Conservation (phyloP, 2,329 filamentous ascomycete species). For the Boeremia lycopersici region DNA sequence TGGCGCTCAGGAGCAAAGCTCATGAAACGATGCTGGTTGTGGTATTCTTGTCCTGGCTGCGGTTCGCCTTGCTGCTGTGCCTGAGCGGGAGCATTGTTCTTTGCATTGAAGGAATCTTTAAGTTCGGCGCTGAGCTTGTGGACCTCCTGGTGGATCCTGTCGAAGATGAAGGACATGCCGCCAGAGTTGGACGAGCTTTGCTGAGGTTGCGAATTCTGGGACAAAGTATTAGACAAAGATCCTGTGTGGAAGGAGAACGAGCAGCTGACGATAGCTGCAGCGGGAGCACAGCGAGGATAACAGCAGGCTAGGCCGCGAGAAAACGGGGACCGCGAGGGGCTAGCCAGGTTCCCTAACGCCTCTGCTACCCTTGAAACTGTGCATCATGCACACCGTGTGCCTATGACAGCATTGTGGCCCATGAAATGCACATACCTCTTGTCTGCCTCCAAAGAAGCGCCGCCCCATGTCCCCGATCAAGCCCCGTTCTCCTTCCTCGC, state of each 20-base stretch:
- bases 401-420: constrained; percentile 27
- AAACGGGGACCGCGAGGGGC: constrained; percentile 15
- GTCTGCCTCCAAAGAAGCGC: constrained; percentile 48
- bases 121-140: constrained; percentile 58
- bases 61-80: constrained; percentile 26
- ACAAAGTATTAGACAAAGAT: constrained; percentile 13
- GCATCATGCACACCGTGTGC: constrained; percentile 18
- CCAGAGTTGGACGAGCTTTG: constrained; percentile 36
- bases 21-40: constrained; percentile 58
- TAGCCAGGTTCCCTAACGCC: constrained; percentile 19
- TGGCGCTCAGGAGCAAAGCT: constrained; percentile 75
- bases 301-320: constrained; percentile 14
- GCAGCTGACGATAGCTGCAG: constrained; percentile 5
- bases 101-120: constrained; percentile 56
- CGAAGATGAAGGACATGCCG: constrained; percentile 56
- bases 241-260: constrained; percentile 9
- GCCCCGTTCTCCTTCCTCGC: constrained; percentile 56
- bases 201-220: constrained; percentile 33
- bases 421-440: constrained; percentile 35
- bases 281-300: constrained; percentile 5
- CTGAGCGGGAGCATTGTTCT: constrained; percentile 54
- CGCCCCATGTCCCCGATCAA: constrained; percentile 59
- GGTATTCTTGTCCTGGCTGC: constrained; percentile 46
- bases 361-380: constrained; percentile 18
- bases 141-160: constrained; percentile 61